Evolutionary conservation across 495 filamentous ascomycete genomes (phyloP).

Genomic region (Neurospora sp.): DNA sequence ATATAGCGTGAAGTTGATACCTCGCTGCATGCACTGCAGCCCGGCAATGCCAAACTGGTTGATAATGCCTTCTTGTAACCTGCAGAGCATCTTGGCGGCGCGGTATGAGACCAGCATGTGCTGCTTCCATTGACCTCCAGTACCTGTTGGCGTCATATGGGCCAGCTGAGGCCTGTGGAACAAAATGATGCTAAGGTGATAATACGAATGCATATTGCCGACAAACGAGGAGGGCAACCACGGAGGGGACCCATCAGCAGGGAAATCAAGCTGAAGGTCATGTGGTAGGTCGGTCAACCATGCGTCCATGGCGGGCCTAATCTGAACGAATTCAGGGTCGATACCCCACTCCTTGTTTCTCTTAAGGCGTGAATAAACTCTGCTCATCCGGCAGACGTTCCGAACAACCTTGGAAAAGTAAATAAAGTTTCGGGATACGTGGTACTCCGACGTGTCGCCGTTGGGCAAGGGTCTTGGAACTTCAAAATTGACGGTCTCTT

Average conservation of each 20-base stretch:
- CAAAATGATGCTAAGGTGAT: constrained; percentile 78
- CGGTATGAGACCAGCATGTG: constrained; percentile 81
- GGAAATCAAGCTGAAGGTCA: constrained; percentile 71
- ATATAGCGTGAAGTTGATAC: constrained; percentile 94
- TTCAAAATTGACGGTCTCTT: constrained; percentile 67
- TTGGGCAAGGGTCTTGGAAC: constrained; percentile 53
- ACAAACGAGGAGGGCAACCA: constrained; percentile 85
- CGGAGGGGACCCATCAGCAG: constrained; percentile 67
- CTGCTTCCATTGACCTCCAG: constrained; percentile 72
- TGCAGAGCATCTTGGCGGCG: constrained; percentile 80
- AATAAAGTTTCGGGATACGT: constrained; percentile 70
- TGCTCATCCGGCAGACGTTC: constrained; percentile 67
- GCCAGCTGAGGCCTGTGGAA: constrained; percentile 81
- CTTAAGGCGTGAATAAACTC: constrained; percentile 66
- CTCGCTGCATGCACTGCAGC: constrained; percentile 84
- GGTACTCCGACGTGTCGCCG: constrained; percentile 65
- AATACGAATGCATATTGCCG: constrained; percentile 88
- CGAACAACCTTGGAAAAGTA: constrained; percentile 68
- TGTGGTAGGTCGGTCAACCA: constrained; percentile 72
- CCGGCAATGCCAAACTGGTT: constrained; percentile 69
- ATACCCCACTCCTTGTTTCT: constrained; percentile 83
- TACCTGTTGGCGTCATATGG: constrained; percentile 59
- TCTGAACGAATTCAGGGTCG: constrained; percentile 72
- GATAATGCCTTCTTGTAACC: constrained; percentile 80
- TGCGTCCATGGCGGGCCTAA: constrained; percentile 59